Conservation (phyloP, 208 protist genomes). For the Porcisia hertigi region DNA sequence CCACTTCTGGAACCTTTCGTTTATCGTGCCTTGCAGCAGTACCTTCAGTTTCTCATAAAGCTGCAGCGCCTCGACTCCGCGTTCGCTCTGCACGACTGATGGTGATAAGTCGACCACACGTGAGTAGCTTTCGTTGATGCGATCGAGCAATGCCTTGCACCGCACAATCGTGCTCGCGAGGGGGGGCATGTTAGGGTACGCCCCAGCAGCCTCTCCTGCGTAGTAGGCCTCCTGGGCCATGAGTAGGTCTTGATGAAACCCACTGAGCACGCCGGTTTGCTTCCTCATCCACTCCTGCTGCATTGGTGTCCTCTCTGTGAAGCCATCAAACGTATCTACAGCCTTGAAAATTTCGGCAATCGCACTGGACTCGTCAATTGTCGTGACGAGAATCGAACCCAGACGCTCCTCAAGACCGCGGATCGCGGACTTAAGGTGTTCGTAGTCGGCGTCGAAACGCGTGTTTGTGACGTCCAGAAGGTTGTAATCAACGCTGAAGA, state of each 20-base stretch:
- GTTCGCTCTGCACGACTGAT: slow-evolving; percentile 82
- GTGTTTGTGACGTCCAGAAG: slow-evolving; percentile 94
- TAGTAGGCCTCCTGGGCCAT: slow-evolving; percentile 92
- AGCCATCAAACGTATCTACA: slow-evolving; percentile 96
- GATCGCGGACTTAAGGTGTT: slow-evolving; percentile 78
- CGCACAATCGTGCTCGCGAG: slow-evolving; percentile 92
- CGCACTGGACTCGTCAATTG: slow-evolving; percentile 94
- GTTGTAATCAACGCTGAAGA: slow-evolving; percentile 93
- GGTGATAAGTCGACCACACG: slow-evolving; percentile 75
- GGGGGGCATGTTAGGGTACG: slow-evolving; percentile 94
- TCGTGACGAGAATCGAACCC: slow-evolving; percentile 90
- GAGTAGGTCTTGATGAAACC: slow-evolving; percentile 90
- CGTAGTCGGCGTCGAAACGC: slow-evolving; percentile 95
- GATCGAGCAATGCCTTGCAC: slow-evolving; percentile 93
- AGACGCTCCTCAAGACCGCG: slow-evolving; percentile 94
- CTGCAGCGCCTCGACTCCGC: slow-evolving; percentile 76
- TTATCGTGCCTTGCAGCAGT: slow-evolving; percentile 69
- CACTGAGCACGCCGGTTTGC: slow-evolving; percentile 83
- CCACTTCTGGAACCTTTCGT: slow-evolving; percentile 91
- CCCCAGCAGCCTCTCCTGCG: slow-evolving; percentile 65
- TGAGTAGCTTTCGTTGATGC: slow-evolving; percentile 91
- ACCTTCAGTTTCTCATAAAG: slow-evolving; percentile 81
- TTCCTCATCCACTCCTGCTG: slow-evolving; percentile 95
- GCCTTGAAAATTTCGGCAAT: slow-evolving; percentile 95
- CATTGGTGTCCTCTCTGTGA: slow-evolving; percentile 93